Base-by-base conservation (phyloP, 805 yeast species). In the Candida arabinofermentans region DNA sequence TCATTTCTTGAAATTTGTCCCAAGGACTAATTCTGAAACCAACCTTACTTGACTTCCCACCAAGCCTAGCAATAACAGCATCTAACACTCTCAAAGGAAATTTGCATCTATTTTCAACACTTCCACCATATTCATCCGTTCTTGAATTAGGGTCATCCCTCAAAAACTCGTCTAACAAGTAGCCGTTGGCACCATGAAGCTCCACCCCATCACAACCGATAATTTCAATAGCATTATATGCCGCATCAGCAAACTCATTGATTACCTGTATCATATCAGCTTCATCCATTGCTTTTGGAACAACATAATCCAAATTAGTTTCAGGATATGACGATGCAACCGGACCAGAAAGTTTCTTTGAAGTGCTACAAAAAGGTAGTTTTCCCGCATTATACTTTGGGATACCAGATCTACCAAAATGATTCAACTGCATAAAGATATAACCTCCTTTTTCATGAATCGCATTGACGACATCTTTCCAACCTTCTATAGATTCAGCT, bases 61-160 rank as follows among this genome's bases (percentile, higher is more conserved):
- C 75, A 37, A 70, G 48, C 5, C 57, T 53, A 5, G 39, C 59
- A 16, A 41, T 50, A 12, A 71, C 58, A 5, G 71, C 72, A 42
- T 70, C 74, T 18, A 63, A 36, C 8, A 66, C 30, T 38, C 58
- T 67, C 35, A 69, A 46, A 2, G 56, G 51, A 33, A 68, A 60
- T 41, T 64, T 55, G 21, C 59, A 55, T 48, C 74, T 57, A 40
- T 68, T 68, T 40, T 67, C 73, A 38, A 69, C 63, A 59, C 37
- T 65, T 4, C 80, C 82, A 46, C 81, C 83, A 48, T 76, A 77
- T 49, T 72, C 67, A 55, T 77, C 83, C 5, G 70, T 68, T 62
- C 72, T 56, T 16, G 53, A 21, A 47, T 70, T 68, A 24, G 62
- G 54, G 33, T 52, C 43, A 18, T 64, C 62, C 19, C 64, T 61